Evolutionary conservation across 768 basidiomycete species (phyloP), one percentile per base, ranked within the genome.

Genomic region (Termitomyces sp.): DNA sequence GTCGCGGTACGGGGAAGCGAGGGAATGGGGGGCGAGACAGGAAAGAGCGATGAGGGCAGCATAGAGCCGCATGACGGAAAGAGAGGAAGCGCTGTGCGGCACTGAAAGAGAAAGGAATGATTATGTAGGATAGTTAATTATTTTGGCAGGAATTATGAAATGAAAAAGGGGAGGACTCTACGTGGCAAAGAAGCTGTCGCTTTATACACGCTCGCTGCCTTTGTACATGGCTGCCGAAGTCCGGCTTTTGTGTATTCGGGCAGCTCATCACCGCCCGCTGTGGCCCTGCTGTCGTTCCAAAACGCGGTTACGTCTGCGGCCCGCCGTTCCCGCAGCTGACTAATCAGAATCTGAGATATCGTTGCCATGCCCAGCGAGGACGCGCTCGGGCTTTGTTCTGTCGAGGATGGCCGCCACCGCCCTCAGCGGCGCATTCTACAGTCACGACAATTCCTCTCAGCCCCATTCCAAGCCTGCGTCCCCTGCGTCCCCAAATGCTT

Each of bases 1-100:
- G 5, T 82, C 78, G 24, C 80, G 75, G 65, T 87, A 94, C 0
- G 88, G 90, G 10, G 88, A 84, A 2, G 87, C 84, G 44, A 61
- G 49, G 49, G 75, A 78, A 59, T 75, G 65, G 40, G 70, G 62
- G 32, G 72, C 65, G 53, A 83, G 62, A 51, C 73, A 59, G 54
- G 76, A 63, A 59, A 78, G 63, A 72, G 68, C 63, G 63, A 73
- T 58, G 57, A 82, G 65, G 63, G 80, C 71, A 72, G 77, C 68
- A 56, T 72, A 63, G 62, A 83, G 73, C 77, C 80, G 78, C 80
- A 82, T 81, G 62, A 49, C 61, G 51, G 53, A 33, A 30, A 56
- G 40, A 58, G 51, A 47, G 53, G 42, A 59, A 6, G 52, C 38
- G 53, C 52, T 57, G 56, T 60, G 49, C 35, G 51, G 62, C 62